Evolutionary conservation across 352 stramenopile genomes (phyloP).

Genomic region (Aphanomyces invadans): DNA sequence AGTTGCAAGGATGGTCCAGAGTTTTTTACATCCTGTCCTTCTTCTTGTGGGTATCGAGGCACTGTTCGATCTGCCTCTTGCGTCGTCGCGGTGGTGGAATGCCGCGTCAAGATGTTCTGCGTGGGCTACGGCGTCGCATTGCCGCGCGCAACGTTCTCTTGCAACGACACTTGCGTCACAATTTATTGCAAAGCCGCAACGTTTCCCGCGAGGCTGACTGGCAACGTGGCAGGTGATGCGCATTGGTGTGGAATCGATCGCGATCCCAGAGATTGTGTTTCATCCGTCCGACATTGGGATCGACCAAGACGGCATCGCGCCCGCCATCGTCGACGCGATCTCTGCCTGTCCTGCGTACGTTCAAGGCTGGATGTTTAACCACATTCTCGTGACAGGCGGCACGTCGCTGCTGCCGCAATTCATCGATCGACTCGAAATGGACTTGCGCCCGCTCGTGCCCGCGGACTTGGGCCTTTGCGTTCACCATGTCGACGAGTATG

Average conservation of each 20-base stretch:
- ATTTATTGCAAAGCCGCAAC: no score
- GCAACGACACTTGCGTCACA: no score
- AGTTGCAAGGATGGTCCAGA: no score
- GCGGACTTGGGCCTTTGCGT: slow-evolving; percentile 43
- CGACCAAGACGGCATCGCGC: slow-evolving; percentile 73
- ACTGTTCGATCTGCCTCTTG: no score
- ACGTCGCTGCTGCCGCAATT: slow-evolving; percentile 1
- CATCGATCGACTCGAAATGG: slow-evolving; percentile 28
- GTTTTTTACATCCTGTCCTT: slow-evolving; percentile 23
- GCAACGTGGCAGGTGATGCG: slow-evolving; percentile 73
- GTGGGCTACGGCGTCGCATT: no score
- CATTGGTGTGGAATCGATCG: slow-evolving; percentile 82
- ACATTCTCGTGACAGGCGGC: slow-evolving; percentile 7
- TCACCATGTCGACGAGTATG: slow-evolving; percentile 43
- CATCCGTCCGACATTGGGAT: slow-evolving; percentile 88
- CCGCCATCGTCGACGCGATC: slow-evolving; percentile 82
- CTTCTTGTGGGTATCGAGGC: no score
- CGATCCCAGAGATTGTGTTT: slow-evolving; percentile 88
- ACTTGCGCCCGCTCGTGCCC: slow-evolving; percentile 51
- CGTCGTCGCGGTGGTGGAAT: no score
- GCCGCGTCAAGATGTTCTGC: no score
- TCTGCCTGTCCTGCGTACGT: slow-evolving; percentile 62
- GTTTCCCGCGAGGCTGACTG: no score
- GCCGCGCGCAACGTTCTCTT: no score
- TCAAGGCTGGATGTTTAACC: slow-evolving; percentile 26